Conservation (phyloP, 805 yeast genomes). For the Pichia insulana region DNA sequence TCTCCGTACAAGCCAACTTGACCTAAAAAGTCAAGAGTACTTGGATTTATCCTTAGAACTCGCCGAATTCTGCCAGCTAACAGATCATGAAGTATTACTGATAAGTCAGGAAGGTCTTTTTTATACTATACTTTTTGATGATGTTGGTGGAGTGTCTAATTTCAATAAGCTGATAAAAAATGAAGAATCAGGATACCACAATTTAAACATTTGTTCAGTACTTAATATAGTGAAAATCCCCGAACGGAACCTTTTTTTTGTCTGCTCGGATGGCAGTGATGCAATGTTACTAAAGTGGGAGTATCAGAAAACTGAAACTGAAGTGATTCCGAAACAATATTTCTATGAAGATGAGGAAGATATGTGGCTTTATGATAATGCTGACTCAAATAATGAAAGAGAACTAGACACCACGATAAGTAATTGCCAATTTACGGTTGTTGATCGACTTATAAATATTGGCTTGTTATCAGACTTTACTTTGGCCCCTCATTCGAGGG, state of each 20-base stretch:
- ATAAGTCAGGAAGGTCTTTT: constrained; percentile 37
- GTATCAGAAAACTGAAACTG: constrained; percentile 16
- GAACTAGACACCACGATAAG: constrained; percentile 10
- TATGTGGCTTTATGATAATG: constrained; percentile 29
- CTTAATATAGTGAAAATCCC: constrained; percentile 32
- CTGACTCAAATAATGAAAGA: constrained; percentile 4
- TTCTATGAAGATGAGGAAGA: constrained; percentile 35
- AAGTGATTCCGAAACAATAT: background rate
- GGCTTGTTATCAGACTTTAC: constrained; percentile 73
- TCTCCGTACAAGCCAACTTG: constrained; percentile 31
- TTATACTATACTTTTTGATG: constrained; percentile 26
- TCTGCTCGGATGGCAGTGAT: constrained; percentile 55
- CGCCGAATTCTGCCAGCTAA: constrained; percentile 31
- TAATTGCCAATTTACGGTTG: constrained; percentile 32
- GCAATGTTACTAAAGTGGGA: constrained; percentile 40
- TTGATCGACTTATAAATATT: constrained; percentile 50
- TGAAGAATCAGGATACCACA: constrained; percentile 15
- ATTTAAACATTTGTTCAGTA: constrained; percentile 27
- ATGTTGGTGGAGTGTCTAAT: constrained; percentile 29
- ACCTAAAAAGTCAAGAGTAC: constrained; percentile 38
- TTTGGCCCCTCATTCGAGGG: constrained; percentile 50
- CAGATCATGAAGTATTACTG: constrained; percentile 29
- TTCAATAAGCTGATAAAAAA: constrained; percentile 22
- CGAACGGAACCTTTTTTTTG: constrained; percentile 39
- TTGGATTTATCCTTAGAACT: constrained; percentile 50